A percentile compares a stretch with the other conserved stretches of the same genome.
Evolutionary conservation across 2,329 filamentous ascomycete species (phyloP).

Genomic region (Aspergillus tamarii): DNA sequence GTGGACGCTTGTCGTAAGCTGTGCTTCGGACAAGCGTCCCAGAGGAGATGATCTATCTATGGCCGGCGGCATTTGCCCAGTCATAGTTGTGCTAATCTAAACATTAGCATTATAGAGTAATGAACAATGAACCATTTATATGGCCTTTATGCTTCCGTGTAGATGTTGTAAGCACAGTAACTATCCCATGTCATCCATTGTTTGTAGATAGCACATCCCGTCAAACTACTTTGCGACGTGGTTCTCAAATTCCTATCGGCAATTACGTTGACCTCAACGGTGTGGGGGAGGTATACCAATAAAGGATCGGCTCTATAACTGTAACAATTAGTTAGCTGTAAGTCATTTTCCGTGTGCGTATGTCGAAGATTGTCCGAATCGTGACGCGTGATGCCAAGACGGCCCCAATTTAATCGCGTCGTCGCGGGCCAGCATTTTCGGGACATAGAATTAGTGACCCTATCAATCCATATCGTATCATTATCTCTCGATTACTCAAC

Average conservation of each 20-base stretch:
- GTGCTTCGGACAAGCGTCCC: conserved; percentile 18
- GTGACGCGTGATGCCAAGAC: conserved; percentile 32
- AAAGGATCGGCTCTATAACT: neutral
- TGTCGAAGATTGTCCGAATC: neutral
- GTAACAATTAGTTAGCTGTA: neutral
- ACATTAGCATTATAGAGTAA: conserved; percentile 40
- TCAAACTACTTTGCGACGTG: too few relatives aligned
- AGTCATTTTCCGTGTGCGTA: neutral
- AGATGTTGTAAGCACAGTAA: neutral
- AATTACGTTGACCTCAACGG: neutral
- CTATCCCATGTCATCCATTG: neutral
- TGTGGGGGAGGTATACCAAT: neutral
- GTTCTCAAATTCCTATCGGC: neutral
- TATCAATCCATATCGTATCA: neutral
- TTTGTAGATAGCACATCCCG: too few relatives aligned
- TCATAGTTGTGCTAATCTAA: conserved; percentile 38
- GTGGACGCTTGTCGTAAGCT: conserved; percentile 12
- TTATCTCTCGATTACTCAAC: neutral
- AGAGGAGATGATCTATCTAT: conserved; percentile 14
- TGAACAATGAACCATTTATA: conserved; percentile 16
- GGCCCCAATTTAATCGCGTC: conserved; percentile 15
- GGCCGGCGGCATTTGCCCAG: conserved; percentile 14
- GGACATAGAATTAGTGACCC: neutral
- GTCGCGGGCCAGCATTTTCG: conserved; percentile 1
- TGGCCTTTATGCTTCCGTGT: neutral